Percentiles rank a stretch among this genome's conserved stretches.
These are phyloP conservation scores for Fusarium hainanense DNA, from an alignment of 2,329 filamentous ascomycete genomes.

Conservation along the genomic window DNA sequence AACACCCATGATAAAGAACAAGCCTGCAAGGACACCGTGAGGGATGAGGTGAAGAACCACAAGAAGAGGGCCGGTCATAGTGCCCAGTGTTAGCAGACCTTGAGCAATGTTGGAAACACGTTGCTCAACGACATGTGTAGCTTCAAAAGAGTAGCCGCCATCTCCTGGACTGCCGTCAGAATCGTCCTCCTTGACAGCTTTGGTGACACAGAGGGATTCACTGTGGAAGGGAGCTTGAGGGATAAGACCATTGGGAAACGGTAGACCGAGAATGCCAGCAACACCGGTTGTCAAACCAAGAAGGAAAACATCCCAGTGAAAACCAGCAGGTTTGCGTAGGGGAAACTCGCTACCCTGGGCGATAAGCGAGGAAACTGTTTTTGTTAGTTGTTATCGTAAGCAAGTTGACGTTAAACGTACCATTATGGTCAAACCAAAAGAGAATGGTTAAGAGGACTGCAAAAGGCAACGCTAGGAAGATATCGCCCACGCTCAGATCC, in stretches of 20 bases:
- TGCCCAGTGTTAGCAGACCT: slow-evolving; percentile 80
- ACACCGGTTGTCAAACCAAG: slow-evolving; percentile 81
- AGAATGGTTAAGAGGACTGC: slow-evolving; percentile 83
- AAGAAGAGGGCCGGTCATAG: slow-evolving; percentile 80
- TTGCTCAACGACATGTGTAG: slow-evolving; percentile 79
- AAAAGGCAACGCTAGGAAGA: slow-evolving; percentile 90
- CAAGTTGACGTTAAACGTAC: slow-evolving; percentile 54
- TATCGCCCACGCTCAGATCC: slow-evolving; percentile 76
- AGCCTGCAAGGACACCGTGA: slow-evolving; percentile 80
- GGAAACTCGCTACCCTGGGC: slow-evolving; percentile 87
- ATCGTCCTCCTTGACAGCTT: slow-evolving; percentile 62
- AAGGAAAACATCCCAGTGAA: slow-evolving; percentile 87
- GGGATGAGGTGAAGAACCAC: slow-evolving; percentile 81
- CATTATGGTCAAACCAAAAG: slow-evolving; percentile 92
- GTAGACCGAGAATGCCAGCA: slow-evolving; percentile 79
- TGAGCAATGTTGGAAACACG: slow-evolving; percentile 82
- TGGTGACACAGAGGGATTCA: slow-evolving; percentile 78
- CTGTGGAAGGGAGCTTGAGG: slow-evolving; percentile 88
- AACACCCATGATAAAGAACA: slow-evolving; percentile 88
- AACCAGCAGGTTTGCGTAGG: slow-evolving; percentile 81
- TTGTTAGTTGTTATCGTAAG: slow-evolving; percentile 4
- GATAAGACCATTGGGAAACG: slow-evolving; percentile 85
- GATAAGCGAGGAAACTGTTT: slow-evolving; percentile 77
- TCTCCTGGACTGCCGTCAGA: slow-evolving; percentile 64
- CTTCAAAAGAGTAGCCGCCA: slow-evolving; percentile 63